Evolutionary conservation across 2,329 filamentous ascomycete species (phyloP).

Genomic region (Boeremia exigua): DNA sequence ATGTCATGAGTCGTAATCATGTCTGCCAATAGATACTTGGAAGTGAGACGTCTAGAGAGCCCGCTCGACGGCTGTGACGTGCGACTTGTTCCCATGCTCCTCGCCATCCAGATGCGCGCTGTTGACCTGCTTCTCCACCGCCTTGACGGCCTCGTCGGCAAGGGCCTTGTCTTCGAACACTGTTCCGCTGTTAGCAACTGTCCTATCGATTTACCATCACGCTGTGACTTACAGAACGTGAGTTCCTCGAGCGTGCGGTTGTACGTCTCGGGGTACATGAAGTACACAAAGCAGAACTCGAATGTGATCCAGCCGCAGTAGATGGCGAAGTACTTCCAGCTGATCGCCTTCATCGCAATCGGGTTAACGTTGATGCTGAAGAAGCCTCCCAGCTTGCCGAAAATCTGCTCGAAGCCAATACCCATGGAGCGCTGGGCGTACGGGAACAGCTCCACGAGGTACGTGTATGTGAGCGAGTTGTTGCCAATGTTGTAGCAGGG

Average conservation of each 20-base stretch:
- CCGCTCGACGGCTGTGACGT: constrained; percentile 29
- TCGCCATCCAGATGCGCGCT: constrained; percentile 20
- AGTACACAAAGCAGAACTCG: constrained; percentile 62
- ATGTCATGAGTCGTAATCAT: too few relatives aligned
- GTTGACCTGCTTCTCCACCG: constrained; percentile 46
- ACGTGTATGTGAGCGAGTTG: constrained; percentile 70
- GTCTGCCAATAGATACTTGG: background rate
- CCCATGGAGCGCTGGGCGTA: constrained; percentile 64
- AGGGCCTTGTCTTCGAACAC: constrained; percentile 47
- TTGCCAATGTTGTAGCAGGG: constrained; percentile 69
- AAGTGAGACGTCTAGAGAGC: constrained; percentile 10
- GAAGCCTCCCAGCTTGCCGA: constrained; percentile 58
- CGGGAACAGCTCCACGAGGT: constrained; percentile 66
- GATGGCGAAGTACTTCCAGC: constrained; percentile 62
- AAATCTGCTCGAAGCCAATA: constrained; percentile 64
- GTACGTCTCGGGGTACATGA: constrained; percentile 68
- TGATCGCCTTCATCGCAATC: constrained; percentile 61
- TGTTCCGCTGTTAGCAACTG: constrained; percentile 21
- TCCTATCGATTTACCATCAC: accelerated
- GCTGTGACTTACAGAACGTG: constrained; percentile 48
- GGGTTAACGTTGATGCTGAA: constrained; percentile 61
- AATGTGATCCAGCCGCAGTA: constrained; percentile 63
- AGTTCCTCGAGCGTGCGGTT: constrained; percentile 66
- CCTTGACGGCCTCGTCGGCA: constrained; percentile 39
- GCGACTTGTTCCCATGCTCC: constrained; percentile 27